Evolutionary conservation across 495 filamentous ascomycete species (phyloP), one percentile per base, ranked within the genome.

Genomic region (Pseudotulostoma volvatum): DNA sequence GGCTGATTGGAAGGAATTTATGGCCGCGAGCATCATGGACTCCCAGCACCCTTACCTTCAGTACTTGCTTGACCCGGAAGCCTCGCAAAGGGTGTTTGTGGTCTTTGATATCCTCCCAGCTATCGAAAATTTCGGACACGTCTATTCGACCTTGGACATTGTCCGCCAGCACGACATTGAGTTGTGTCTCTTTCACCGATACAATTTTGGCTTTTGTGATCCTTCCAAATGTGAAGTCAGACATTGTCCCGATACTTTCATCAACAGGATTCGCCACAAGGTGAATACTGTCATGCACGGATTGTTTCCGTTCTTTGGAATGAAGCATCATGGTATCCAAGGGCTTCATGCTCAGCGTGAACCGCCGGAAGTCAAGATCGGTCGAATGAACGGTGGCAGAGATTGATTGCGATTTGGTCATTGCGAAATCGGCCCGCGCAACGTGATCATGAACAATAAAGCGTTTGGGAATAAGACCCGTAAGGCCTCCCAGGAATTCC

Each of bases 141-240:
- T 93, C 85, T 34, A 97, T 76, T 15, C 90, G 81, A 15, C 88
- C 90, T 53, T 88, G 83, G 25, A 95, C 66, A 49, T 85, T 86
- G 49, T 93, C 84, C 31, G 84, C 84, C 40, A 96, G 67, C 42
- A 79, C 73, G 14, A 96, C 84, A 47, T 95, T 94, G 37, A 97
- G 60, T 50, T 96, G 90, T 0, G 86, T 94, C 20, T 74, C 75
- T 55, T 90, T 93, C 44, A 93, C 57, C 7, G 83, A 82, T 31
- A 65, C 66, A 31, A 97, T 73, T 40, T 69, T 77, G 23, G 79
- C 90, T 56, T 87, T 83, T 18, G 79, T 81, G 35, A 83, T 48
- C 47, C 71, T 79, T 34, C 90, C 90, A 37, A 85, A 64, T 9
- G 59, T 60, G 33, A 88, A 68, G 48, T 93, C 83, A 35, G 76